A percentile compares a stretch with the other conserved stretches of the same genome.
These are phyloP conservation scores for Dictyostelium discoideum DNA, from an alignment of 78 protist genomes.

Conservation along the genomic window DNA sequence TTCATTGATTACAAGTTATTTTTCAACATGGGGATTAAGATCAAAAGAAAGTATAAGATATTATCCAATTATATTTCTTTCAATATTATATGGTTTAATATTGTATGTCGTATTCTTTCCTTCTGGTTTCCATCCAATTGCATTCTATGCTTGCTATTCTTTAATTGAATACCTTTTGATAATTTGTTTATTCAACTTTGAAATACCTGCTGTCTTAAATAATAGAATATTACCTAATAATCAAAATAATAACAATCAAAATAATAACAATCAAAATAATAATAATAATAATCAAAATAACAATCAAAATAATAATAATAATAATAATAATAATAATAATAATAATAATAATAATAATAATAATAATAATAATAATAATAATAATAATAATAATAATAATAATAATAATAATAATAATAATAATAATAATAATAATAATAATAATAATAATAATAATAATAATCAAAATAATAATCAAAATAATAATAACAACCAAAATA, in stretches of 20 bases:
- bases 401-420: not conserved
- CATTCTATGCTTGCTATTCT: conserved; percentile 46
- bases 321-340: not conserved
- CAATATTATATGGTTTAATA: conserved; percentile 14
- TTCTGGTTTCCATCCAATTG: conserved; percentile 56
- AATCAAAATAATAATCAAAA: not conserved
- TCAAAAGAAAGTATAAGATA: conserved; percentile 50
- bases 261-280: not conserved
- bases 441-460: not conserved
- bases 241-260: not conserved
- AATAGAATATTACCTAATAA: not conserved
- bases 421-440: not conserved
- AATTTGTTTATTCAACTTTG: conserved; percentile 67
- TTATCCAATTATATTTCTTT: conserved; percentile 38
- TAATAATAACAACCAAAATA: not conserved
- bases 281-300: not conserved
- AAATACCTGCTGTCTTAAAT: conserved; percentile 42
- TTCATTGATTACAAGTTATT: conserved; percentile 40
- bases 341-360: not conserved
- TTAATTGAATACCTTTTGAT: conserved; percentile 45
- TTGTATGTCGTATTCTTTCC: conserved; percentile 43
- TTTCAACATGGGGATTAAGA: conserved; percentile 47
- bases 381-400: not conserved
- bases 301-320: not conserved
- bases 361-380: not conserved